Percentiles rank a stretch among this genome's conserved stretches.
Conservation (phyloP, 2,329 filamentous ascomycete genomes). For the Botrytis aclada region DNA sequence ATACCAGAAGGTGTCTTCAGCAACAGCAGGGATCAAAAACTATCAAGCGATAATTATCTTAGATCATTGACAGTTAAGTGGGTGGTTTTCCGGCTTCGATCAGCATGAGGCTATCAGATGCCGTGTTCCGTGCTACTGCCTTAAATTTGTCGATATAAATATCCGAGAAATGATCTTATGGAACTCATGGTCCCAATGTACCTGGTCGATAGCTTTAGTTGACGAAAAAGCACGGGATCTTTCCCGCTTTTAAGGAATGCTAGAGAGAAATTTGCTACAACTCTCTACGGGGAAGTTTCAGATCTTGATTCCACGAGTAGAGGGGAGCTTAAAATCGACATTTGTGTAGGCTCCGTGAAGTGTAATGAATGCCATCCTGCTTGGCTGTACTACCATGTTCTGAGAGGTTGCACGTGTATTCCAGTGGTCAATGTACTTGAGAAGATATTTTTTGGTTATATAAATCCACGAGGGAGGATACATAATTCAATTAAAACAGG, state of each 20-base stretch:
- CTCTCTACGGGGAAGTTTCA: background rate
- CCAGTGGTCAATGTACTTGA: background rate
- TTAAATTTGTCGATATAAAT: background rate
- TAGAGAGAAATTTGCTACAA: background rate
- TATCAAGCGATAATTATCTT: background rate
- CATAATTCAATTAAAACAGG: background rate
- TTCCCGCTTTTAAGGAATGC: background rate
- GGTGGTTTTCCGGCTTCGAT: background rate
- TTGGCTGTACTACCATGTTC: background rate
- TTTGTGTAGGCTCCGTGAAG: background rate
- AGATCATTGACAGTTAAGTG: no score
- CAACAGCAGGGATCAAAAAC: background rate
- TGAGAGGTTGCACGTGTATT: background rate
- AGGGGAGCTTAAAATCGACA: background rate
- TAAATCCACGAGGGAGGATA: background rate
- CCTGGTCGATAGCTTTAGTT: background rate
- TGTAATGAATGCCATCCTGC: background rate
- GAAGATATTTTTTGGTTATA: background rate
- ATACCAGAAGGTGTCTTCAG: background rate
- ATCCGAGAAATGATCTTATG: background rate
- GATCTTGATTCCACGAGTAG: background rate
- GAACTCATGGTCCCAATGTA: background rate
- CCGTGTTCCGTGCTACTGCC: background rate
- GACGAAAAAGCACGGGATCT: background rate
- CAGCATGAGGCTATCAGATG: background rate